Conservation (phyloP, 345 rosid genomes). For the Syzygium aromaticum region DNA sequence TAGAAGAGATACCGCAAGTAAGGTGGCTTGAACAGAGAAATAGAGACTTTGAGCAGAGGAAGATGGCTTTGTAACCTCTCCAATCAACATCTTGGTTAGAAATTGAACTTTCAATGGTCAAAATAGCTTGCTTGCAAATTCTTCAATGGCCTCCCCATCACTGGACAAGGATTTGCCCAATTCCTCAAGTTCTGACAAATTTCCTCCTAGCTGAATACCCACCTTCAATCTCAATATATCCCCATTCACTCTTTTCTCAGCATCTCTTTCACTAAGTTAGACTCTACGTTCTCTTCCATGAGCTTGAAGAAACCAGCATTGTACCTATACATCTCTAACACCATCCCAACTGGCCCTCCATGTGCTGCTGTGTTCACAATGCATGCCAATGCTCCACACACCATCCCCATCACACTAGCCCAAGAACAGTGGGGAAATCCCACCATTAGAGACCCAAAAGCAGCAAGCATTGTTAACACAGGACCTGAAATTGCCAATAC, state of each 20-base stretch:
- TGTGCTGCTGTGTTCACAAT: conserved; percentile 33
- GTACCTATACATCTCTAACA: conserved; percentile 43
- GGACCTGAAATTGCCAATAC: conserved; percentile 39
- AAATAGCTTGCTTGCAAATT: conserved; percentile 49
- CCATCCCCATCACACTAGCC: conserved; percentile 23
- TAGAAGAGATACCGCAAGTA: background rate
- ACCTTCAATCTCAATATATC: conserved; percentile 23
- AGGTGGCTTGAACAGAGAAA: background rate
- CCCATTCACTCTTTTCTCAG: conserved; percentile 33
- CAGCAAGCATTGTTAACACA: conserved; percentile 28
- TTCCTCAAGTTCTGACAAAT: conserved; percentile 29
- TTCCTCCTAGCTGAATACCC: conserved; percentile 41
- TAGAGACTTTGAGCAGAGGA: background rate
- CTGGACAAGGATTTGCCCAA: conserved; percentile 10
- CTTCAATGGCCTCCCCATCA: conserved; percentile 8
- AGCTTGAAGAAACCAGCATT: conserved; percentile 40
- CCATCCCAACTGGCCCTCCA: conserved; percentile 46
- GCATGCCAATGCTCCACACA: conserved; percentile 30
- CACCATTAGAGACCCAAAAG: conserved; percentile 27
- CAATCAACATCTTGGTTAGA: background rate
- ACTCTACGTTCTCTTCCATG: conserved; percentile 33
- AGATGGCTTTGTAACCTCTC: background rate
- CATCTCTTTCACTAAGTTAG: conserved; percentile 19
- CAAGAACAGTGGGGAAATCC: background rate
- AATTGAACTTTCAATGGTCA: conserved; percentile 1